Evolutionary conservation across 805 yeast species (phyloP).

Genomic region (Debaryomyces prosopidis): DNA sequence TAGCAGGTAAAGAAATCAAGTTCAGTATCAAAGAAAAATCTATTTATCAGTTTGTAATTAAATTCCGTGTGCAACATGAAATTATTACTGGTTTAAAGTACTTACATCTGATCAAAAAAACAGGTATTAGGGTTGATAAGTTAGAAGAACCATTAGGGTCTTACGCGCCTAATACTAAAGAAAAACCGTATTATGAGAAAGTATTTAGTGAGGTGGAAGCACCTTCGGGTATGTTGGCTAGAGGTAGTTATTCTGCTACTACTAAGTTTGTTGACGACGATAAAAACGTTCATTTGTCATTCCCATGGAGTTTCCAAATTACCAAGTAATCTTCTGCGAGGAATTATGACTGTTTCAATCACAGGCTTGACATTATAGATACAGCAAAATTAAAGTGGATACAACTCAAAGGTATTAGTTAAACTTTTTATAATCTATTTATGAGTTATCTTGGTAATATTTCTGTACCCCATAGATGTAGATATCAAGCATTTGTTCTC

Average conservation of each 20-base stretch:
- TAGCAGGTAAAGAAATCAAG: conserved; percentile 59
- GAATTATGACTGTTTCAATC: not conserved
- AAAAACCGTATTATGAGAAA: conserved; percentile 73
- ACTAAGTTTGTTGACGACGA: conserved; percentile 90
- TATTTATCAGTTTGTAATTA: conserved; percentile 67
- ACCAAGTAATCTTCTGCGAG: conserved; percentile 48
- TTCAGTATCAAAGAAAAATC: conserved; percentile 80
- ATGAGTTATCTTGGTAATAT: too few relatives aligned
- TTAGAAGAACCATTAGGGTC: conserved; percentile 87
- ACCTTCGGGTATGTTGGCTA: conserved; percentile 84
- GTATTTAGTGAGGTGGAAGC: conserved; percentile 69
- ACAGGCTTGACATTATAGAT: not conserved
- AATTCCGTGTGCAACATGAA: conserved; percentile 85
- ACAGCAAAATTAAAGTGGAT: not conserved
- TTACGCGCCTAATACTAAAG: conserved; percentile 83
- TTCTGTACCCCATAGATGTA: too few relatives aligned
- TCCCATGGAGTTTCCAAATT: conserved; percentile 86
- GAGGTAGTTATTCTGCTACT: conserved; percentile 81
- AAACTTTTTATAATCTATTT: too few relatives aligned
- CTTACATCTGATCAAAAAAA: conserved; percentile 79
- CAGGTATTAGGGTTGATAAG: conserved; percentile 85
- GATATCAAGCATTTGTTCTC: too few relatives aligned
- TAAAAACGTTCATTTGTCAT: conserved; percentile 63
- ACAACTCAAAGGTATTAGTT: too few relatives aligned
- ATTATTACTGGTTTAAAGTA: conserved; percentile 89